Base-by-base conservation (phyloP, 441 rosid species). In the Mallotus repandus region DNA sequence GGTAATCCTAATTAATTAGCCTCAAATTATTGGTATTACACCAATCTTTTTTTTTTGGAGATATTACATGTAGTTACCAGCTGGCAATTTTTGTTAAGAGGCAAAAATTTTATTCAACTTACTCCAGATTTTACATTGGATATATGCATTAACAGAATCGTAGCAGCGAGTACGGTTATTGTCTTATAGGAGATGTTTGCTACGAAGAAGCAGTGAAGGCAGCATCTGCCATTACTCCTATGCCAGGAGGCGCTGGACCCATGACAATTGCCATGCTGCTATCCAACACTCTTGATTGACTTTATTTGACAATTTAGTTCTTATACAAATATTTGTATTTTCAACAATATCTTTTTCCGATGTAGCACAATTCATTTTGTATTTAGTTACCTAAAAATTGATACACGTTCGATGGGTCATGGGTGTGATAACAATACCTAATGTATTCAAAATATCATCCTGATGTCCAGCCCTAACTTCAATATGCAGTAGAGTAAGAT, bases 211-310 rank as follows among this genome's bases (percentile, higher is more conserved):
- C 93, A 15, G 72, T 84, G 79, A 84, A 84, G 75, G 87, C 92
- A 41, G 97, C 87, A 12, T 86, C 94, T 0, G 97, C 91, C 49
- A 83, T 94, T 35, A 91, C 97, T 6, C 97, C 97, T 22, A 97
- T 94, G 11, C 99, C 99, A 16, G 97, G 97, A 66, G 97, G 97
- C 80, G 93, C 92, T 2, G 97, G 97, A 46, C 97, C 97, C 16
- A 87, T 92, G 97, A 91, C 99, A 10, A 84, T 94, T 29, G 91
- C 96, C 46, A 91, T 92, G 99, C 86, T 94, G n/a, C 82, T 94
- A 29, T 84, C 88, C 60, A 94, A 91, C 76, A 89, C 97, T 15
- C 86, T 91, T 9, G 93, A 88, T 70, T 84, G 38, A 57, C 25
- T 81, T 86, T 62, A 38, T 69, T 45, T 86, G 78, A 82, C 50